phyloP scores from a whole-genome alignment of 345 rosid genomes.

The Arabidopsis arenosa region DNA sequence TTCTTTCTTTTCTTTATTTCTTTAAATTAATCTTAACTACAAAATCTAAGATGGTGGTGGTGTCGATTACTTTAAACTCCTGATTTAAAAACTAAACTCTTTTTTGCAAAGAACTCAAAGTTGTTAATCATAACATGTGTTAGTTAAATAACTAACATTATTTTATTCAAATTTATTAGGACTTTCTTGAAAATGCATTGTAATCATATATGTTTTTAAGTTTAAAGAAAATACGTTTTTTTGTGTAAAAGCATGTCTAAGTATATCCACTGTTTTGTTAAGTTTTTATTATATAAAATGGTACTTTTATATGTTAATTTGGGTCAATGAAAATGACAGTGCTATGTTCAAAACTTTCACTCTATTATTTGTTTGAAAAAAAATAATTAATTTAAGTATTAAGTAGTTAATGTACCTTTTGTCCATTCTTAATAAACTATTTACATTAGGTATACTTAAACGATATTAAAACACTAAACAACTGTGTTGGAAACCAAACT shows the following conservation, averaged over 20 bases:
- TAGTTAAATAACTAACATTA: constrained; percentile 34
- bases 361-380: not conserved
- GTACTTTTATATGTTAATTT: not conserved
- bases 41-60: constrained; percentile 37
- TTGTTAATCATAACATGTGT: constrained; percentile 39
- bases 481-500: constrained; percentile 34
- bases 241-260: constrained; percentile 8
- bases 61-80: constrained; percentile 39
- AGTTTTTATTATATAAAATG: not conserved
- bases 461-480: constrained; percentile 13
- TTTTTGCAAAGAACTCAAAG: constrained; percentile 25
- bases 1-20: not conserved
- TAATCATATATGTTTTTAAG: not conserved
- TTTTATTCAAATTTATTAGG: not conserved
- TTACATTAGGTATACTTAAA: constrained; percentile 19
- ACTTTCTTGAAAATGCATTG: not conserved
- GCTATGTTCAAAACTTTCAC: not conserved
- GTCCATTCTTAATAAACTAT: constrained; percentile 7
- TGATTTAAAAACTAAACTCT: constrained; percentile 22
- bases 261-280: not conserved
- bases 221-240: not conserved
- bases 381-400: not conserved
- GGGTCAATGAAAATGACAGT: constrained; percentile 40
- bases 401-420: not conserved
- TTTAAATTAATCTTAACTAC: constrained; percentile 3